These are phyloP conservation scores for Vigna mungo DNA, from an alignment of 306 rosid genomes.

Conservation along the genomic window DNA sequence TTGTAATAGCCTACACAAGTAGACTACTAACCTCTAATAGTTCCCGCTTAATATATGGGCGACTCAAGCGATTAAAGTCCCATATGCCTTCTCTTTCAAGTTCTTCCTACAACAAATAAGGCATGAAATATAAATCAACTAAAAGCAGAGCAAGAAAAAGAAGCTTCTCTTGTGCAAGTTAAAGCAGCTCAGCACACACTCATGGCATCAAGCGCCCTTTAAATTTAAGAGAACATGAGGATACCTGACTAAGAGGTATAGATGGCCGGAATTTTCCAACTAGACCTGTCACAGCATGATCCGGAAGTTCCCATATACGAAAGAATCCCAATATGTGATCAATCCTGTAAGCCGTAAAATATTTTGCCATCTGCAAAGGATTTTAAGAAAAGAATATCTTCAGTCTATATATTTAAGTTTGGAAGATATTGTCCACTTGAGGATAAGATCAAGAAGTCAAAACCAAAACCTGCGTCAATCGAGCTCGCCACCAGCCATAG, in stretches of 20 bases:
- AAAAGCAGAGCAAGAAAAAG: not conserved
- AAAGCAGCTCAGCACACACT: conserved; percentile 25
- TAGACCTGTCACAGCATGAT: conserved; percentile 86
- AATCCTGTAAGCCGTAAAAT: conserved; percentile 95
- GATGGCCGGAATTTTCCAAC: conserved; percentile 98
- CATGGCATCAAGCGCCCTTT: conserved; percentile 31
- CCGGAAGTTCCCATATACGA: conserved; percentile 98
- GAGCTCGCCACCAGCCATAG: conserved; percentile 96
- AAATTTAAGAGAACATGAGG: conserved; percentile 19
- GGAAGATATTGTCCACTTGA: conserved; percentile 24
- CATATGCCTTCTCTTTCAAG: conserved; percentile 93
- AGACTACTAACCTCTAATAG: conserved; percentile 67
- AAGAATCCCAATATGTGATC: conserved; percentile 98
- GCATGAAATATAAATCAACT: conserved; percentile 28
- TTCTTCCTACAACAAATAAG: conserved; percentile 74
- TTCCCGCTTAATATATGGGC: conserved; percentile 78
- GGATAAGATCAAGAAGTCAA: conserved; percentile 24
- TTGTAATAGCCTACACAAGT: conserved; percentile 29
- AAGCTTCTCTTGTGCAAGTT: not conserved
- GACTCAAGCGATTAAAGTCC: conserved; percentile 93
- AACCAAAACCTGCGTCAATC: conserved; percentile 85
- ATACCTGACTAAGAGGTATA: conserved; percentile 91
- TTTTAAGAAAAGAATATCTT: conserved; percentile 40
- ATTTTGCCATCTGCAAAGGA: conserved; percentile 86
- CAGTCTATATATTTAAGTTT: conserved; percentile 39